Conservation (phyloP, 768 basidiomycete species). For the Hypsizygus marmoreus region DNA sequence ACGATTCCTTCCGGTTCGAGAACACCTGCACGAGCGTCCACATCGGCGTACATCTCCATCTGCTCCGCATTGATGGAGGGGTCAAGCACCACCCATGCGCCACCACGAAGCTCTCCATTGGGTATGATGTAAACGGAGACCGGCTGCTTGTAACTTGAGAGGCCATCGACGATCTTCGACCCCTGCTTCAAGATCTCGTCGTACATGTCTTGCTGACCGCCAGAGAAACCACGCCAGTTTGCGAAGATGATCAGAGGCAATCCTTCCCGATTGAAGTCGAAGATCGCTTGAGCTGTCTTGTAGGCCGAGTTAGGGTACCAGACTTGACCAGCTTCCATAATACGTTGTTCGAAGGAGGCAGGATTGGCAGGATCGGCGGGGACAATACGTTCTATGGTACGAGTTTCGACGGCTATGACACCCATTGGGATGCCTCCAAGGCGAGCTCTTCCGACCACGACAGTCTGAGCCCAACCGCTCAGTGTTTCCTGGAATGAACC, state of each 20-base stretch:
- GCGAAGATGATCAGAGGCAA: conserved; percentile 98
- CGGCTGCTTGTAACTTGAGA: conserved; percentile 95
- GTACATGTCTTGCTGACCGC: conserved; percentile 99
- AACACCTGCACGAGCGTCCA: conserved; percentile 94
- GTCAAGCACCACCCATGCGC: conserved; percentile 99
- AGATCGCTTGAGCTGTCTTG: conserved; percentile 99
- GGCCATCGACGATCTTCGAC: conserved; percentile 97
- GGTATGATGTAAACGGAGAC: conserved; percentile 99
- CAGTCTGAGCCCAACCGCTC: conserved; percentile 99
- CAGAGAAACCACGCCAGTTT: conserved; percentile 99
- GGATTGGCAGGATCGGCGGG: conserved; percentile 99
- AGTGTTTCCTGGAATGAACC: conserved; percentile 98
- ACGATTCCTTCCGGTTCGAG: conserved; percentile 96
- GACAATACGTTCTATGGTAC: conserved; percentile 94
- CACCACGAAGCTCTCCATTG: conserved; percentile 97
- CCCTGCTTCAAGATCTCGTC: conserved; percentile 97
- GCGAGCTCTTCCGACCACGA: conserved; percentile 94
- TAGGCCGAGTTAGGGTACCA: conserved; percentile 99
- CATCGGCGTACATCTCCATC: conserved; percentile 99
- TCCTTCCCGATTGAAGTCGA: conserved; percentile 97
- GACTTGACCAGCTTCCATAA: conserved; percentile 99
- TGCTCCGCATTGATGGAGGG: conserved; percentile 95
- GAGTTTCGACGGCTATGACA: conserved; percentile 97
- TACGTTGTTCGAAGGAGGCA: conserved; percentile 92
- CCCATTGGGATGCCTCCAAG: conserved; percentile 97